A percentile compares a stretch with the other conserved stretches of the same genome.
These are phyloP conservation scores for Backusella psychrophila DNA, from an alignment of 192 early-diverging fungal species.

Conservation along the genomic window DNA sequence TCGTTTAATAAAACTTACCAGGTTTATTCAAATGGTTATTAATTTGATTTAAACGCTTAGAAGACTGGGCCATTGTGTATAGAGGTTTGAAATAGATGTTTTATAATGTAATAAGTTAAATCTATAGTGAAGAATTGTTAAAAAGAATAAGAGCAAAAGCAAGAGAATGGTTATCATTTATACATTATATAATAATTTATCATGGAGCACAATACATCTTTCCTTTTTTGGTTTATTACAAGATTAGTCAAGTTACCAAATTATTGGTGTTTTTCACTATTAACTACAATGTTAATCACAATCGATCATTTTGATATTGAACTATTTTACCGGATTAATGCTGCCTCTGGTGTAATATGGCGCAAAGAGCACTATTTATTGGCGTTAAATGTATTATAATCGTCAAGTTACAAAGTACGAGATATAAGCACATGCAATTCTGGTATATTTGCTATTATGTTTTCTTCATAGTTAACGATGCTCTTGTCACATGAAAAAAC, in stretches of 20 bases:
- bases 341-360: not conserved
- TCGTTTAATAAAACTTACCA: not conserved
- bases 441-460: not conserved
- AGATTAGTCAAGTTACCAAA: slow-evolving; percentile 6
- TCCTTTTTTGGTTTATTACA: slow-evolving; percentile 1
- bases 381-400: not conserved
- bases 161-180: not conserved
- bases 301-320: not conserved
- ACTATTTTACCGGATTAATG: not conserved
- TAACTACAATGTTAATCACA: not conserved
- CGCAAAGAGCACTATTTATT: not conserved
- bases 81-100: not conserved
- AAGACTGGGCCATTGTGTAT: slow-evolving; percentile 3
- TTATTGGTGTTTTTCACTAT: not conserved
- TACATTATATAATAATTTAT: not conserved
- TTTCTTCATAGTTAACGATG: not conserved
- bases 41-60: slow-evolving; percentile 14
- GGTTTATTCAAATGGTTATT: slow-evolving; percentile 4
- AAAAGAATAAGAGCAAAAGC: not conserved
- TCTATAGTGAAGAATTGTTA: not conserved
- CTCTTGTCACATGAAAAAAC: not conserved
- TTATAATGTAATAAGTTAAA: not conserved
- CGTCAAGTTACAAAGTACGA: not conserved
- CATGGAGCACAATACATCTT: not conserved
- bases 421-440: not conserved